phyloP scores from a whole-genome alignment of 2,329 filamentous ascomycete species.

The Diaporthe aspalathi region DNA sequence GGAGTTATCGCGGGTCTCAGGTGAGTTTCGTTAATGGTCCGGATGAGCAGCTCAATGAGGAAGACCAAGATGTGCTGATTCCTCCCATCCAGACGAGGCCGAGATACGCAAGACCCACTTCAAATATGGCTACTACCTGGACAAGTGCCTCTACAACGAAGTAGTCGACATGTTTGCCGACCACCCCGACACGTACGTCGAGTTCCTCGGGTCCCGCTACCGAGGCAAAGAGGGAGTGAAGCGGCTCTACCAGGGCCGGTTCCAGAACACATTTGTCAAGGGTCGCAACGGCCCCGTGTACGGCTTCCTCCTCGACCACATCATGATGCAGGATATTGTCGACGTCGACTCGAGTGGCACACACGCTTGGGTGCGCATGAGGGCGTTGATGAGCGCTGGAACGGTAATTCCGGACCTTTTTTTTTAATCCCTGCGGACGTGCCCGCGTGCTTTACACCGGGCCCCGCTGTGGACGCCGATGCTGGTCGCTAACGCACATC shows the following conservation, averaged over 20 bases:
- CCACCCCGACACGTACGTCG: constrained; percentile 64
- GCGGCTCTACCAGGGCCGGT: constrained; percentile 64
- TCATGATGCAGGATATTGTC: constrained; percentile 68
- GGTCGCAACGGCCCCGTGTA: constrained; percentile 67
- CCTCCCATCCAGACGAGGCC: constrained; percentile 56
- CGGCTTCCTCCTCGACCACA: constrained; percentile 67
- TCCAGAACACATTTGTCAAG: constrained; percentile 61
- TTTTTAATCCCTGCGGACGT: accelerated
- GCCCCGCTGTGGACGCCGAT: too few relatives aligned
- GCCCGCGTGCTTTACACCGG: too few relatives aligned
- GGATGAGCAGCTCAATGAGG: too few relatives aligned
- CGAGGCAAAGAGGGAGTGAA: constrained; percentile 62
- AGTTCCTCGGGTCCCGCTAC: constrained; percentile 67
- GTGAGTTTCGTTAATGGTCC: constrained; percentile 4
- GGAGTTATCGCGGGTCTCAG: constrained; percentile 50
- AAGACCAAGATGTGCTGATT: constrained; percentile 6
- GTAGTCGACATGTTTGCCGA: constrained; percentile 63
- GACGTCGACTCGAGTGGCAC: constrained; percentile 60
- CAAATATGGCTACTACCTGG: constrained; percentile 69
- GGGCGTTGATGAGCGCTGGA: constrained; percentile 66
- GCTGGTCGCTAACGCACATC: neutral
- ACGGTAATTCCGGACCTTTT: constrained; percentile 44
- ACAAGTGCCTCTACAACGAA: constrained; percentile 69
- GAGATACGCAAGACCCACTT: constrained; percentile 67
- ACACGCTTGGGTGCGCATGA: constrained; percentile 63